Base-by-base conservation (phyloP, 805 yeast genomes). In the Candida andamanensis region DNA sequence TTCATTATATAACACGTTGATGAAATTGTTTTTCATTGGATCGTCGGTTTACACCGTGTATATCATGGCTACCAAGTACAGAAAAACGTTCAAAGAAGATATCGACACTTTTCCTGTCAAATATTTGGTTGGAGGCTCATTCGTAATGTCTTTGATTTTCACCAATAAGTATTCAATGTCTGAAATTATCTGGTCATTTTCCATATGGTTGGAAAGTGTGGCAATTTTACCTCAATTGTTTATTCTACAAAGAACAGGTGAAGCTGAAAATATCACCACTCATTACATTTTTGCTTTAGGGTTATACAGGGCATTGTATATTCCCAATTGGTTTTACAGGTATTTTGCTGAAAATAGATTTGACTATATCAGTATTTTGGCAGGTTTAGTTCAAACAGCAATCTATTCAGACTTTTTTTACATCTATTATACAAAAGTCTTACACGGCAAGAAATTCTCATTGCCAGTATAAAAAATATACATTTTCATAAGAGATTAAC, bases 281-380 rank as follows among this genome's bases (percentile, higher is more conserved):
- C 97, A 92, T 58, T 92, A 92, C 58, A 85, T 92, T 40, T 89
- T 90, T 57, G 95, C 97, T 1, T 67, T 92, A 52, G 98, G 98
- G 11, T 45, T 82, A 2, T 92, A 92, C 67, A 72, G 98, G 45
- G 83, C 90, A 0, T 67, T 92, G 31, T 92, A 92, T 56, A 76
- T 92, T 45, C 94, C 95, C 43, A 92, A 90, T 60, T 92, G 98
- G 98, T 55, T 87, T 44, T 92, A 87, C 72, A 76, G 97, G 56
- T 85, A 80, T 62, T 62, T 62, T 39, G 58, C 70, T 9, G 90
- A 83, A 42, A 72, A 67, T 15, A 66, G 69, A 42, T 64, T 81
- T 36, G 95, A 87, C 50, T 71, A 70, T 42, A 67, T 89, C 34
- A 72, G 95, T 2, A 65, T 90, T 7, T 49, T 73, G 14, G 81